Evolutionary conservation across 139 green algal genomes (phyloP), one percentile per base, ranked within the genome.

Genomic region (Raphidocelis subcapitata): DNA sequence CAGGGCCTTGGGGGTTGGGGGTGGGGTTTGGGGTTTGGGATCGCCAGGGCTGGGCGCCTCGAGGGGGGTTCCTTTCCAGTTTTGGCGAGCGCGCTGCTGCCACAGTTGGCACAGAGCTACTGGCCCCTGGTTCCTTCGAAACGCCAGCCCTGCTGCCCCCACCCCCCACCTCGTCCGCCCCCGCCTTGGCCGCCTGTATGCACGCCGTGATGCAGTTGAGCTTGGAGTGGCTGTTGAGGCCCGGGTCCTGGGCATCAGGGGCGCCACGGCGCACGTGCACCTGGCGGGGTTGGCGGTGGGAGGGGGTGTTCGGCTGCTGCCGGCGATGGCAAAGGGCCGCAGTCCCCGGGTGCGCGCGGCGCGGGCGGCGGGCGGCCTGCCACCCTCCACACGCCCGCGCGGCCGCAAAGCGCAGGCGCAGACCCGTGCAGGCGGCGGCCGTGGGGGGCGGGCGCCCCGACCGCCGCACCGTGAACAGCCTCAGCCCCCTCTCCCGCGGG

Each of bases 131-230:
- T 5, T 49, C 49, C 29, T n/a, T n/a, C n/a, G n/a, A n/a, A n/a
- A n/a, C n/a, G n/a, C n/a, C n/a, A n/a, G 64, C 81, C 77, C n/a
- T n/a, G n/a, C n/a, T n/a, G n/a, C n/a, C n/a, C n/a, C n/a, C n/a
- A n/a, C n/a, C n/a, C n/a, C n/a, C n/a, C n/a, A n/a, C n/a, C n/a
- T 92, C 88, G 54, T 94, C 86, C 0, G 69, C 88, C 3, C 87
- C 85, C 54, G 83, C 84, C 67, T 87, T 81, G 69, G 85, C 84
- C n/a, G 85, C 86, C 80, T 92, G 85, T 23, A 94, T 91, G 84
- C 90, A 94, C 1, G 90, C 90, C 0, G 81, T 68, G 57, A 94
- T 94, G 85, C 90, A 94, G 81, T 93, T 94, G 65, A 93, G 80
- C 81, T 94, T 94, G 76, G 61, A 85, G 76, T 92, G 85, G 26